Evolutionary conservation across 805 yeast species (phyloP).

Genomic region (Hagleromyces aurorensis): DNA sequence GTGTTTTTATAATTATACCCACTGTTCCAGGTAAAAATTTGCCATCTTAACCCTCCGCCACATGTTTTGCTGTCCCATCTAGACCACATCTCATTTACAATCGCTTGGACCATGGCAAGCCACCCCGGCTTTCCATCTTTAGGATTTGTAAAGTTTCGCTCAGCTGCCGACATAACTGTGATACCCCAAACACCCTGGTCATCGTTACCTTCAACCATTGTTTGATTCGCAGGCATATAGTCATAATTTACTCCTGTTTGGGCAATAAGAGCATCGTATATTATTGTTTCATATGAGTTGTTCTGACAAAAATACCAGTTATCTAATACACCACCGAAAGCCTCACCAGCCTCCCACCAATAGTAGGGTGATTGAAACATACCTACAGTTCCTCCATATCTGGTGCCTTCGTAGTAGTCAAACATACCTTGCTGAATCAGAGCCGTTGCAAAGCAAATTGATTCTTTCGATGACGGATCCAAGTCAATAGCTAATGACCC

Average conservation of each 20-base stretch:
- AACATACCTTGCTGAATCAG: constrained; percentile 53
- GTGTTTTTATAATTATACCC: constrained; percentile 60
- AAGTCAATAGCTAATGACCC: constrained; percentile 33
- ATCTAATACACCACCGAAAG: constrained; percentile 59
- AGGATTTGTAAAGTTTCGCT: constrained; percentile 46
- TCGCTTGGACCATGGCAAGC: constrained; percentile 50
- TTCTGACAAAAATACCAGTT: constrained; percentile 65
- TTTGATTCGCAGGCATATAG: constrained; percentile 55
- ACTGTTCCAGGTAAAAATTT: constrained; percentile 49
- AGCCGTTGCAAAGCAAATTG: constrained; percentile 50
- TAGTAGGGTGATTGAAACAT: constrained; percentile 63
- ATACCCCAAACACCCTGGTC: constrained; percentile 69
- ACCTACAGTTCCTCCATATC: constrained; percentile 62
- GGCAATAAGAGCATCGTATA: constrained; percentile 44
- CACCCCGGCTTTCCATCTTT: constrained; percentile 39
- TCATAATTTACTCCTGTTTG: constrained; percentile 41
- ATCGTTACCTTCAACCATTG: constrained; percentile 64
- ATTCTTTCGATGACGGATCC: constrained; percentile 34
- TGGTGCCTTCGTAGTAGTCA: constrained; percentile 56
- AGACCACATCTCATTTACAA: constrained; percentile 46
- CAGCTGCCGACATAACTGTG: constrained; percentile 55
- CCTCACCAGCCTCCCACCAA: constrained; percentile 92
- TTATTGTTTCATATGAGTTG: constrained; percentile 47
- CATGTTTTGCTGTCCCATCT: constrained; percentile 53
- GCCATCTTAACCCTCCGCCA: constrained; percentile 66